Evolutionary conservation across 2,329 filamentous ascomycete species (phyloP), one percentile per base, ranked within the genome.

Genomic region (Bimuria novae-zelandiae): DNA sequence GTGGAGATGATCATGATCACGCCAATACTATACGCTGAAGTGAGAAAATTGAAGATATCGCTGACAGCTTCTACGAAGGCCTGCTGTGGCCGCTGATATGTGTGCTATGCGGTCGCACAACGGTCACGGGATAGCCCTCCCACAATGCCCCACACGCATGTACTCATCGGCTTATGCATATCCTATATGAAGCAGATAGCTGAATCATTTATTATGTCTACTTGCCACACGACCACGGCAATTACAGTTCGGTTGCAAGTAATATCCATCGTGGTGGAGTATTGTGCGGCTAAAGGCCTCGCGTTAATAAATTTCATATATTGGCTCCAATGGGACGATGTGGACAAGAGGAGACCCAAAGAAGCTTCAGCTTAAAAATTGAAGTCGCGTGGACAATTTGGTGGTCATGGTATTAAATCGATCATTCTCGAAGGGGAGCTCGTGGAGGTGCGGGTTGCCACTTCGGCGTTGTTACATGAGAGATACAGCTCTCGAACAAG

Each of bases 81-180:
- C 16, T 4, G 8, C 44, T 17, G 25, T 29, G 22, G 27, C 23
- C 19, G 22, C 14, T 27, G 7, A 25, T 29, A 29, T 47, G 21
- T 7, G 29, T 29, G 5, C 1, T 14, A 25, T 19, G 7, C 30
- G 33, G 23, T 37, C n/a, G 25, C 23, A 16, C 17, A 17, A 25
- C 6, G 11, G 32, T 37, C 44, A 39, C 33, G n/a, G 22, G 30
- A n/a, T 14, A 19, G 7, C 14, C n/a, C 44, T 47, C 33, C 44
- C 44, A 47, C 44, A 47, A 47, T 36, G 44, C 44, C 44, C 44
- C 44, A 47, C 44, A 47, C 22, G 16, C 23, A 39, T 19, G 21
- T 10, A 19, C 23, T 37, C 21, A n/a, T 19, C 5, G n/a, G 22
- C 6, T 29, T 37, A 7, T 21, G 17, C 11, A 21, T 21, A 47